These are phyloP conservation scores for Paramyrothecium sp. DNA, from an alignment of 2,329 filamentous ascomycete species.

Conservation along the genomic window DNA sequence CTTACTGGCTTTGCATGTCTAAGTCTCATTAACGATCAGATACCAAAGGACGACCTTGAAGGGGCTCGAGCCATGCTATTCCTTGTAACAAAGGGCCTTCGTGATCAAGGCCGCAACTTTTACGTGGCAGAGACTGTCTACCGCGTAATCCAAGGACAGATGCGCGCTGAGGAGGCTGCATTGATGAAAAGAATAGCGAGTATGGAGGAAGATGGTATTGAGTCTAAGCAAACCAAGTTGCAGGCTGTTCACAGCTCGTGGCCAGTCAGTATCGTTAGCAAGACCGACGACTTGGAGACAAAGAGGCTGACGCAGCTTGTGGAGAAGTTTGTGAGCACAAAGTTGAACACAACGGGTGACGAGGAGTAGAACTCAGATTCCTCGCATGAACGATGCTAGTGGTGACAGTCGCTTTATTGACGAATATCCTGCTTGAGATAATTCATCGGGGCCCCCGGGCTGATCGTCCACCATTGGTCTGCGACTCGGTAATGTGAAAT, in stretches of 20 bases:
- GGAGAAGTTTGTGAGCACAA: no score
- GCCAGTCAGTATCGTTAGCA: slow-evolving; percentile 27
- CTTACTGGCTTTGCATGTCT: slow-evolving; percentile 22
- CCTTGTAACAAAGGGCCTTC: slow-evolving; percentile 29
- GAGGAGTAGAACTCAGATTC: no score
- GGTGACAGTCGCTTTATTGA: no score
- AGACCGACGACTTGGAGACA: slow-evolving; percentile 19
- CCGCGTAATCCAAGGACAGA: slow-evolving; percentile 28
- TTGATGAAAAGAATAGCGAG: slow-evolving; percentile 12
- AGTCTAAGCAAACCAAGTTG: slow-evolving; percentile 12
- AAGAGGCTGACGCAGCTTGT: slow-evolving; percentile 17
- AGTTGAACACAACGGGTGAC: no score
- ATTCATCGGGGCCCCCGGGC: no score
- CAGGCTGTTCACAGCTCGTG: slow-evolving; percentile 26
- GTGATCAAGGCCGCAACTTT: slow-evolving; percentile 29
- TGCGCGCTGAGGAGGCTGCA: slow-evolving; percentile 23
- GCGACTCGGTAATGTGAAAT: no score
- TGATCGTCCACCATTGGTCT: no score
- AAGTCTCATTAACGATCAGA: slow-evolving; percentile 17
- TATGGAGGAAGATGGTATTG: slow-evolving; percentile 12
- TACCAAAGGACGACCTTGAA: slow-evolving; percentile 12
- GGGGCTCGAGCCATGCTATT: slow-evolving; percentile 28
- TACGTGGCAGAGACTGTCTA: slow-evolving; percentile 30
- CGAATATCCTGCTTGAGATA: no score
- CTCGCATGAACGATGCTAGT: no score